phyloP scores from a whole-genome alignment of 352 stramenopile genomes.

The Phytophthora europaea region DNA sequence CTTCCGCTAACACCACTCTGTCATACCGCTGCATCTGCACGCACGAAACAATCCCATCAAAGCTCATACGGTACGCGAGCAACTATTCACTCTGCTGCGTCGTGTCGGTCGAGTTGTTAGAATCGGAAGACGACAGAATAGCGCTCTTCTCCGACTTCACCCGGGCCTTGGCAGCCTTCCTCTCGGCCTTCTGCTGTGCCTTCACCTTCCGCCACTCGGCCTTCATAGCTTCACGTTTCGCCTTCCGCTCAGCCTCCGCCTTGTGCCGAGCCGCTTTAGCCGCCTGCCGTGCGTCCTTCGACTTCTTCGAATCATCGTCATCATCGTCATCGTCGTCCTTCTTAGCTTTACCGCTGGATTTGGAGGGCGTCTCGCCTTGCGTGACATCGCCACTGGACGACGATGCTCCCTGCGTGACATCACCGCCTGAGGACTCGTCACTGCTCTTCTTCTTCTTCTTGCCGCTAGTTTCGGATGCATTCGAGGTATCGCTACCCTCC shows the following conservation, averaged over 20 bases:
- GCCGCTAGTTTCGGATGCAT: not conserved
- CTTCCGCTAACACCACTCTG: not conserved
- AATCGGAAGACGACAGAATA: conserved; percentile 25
- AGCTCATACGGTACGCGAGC: conserved; percentile 1
- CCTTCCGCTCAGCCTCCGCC: conserved; percentile 37
- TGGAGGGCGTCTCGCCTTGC: conserved; percentile 23
- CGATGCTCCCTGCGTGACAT: conserved; percentile 18
- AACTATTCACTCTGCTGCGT: conserved; percentile 16
- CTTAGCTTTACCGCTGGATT: conserved; percentile 14
- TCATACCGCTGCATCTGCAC: not conserved
- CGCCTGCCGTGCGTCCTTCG: conserved; percentile 22
- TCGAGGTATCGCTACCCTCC: conserved; percentile 2
- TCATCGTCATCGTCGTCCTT: conserved; percentile 26
- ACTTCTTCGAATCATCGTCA: conserved; percentile 14
- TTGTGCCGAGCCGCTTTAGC: conserved; percentile 38
- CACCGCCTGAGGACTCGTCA: conserved; percentile 7
- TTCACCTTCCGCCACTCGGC: conserved; percentile 39
- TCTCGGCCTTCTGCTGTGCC: conserved; percentile 33
- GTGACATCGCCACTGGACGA: conserved; percentile 27
- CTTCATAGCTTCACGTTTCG: conserved; percentile 29
- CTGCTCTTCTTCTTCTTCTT: conserved; percentile 10
- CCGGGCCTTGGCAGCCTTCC: conserved; percentile 33
- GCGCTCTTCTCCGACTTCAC: conserved; percentile 28
- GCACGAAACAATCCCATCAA: conserved; percentile 22
- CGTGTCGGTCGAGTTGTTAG: conserved; percentile 31